These are phyloP conservation scores for Suhomyces coccinellae DNA, from an alignment of 1,139 yeast species.

Conservation along the genomic window DNA sequence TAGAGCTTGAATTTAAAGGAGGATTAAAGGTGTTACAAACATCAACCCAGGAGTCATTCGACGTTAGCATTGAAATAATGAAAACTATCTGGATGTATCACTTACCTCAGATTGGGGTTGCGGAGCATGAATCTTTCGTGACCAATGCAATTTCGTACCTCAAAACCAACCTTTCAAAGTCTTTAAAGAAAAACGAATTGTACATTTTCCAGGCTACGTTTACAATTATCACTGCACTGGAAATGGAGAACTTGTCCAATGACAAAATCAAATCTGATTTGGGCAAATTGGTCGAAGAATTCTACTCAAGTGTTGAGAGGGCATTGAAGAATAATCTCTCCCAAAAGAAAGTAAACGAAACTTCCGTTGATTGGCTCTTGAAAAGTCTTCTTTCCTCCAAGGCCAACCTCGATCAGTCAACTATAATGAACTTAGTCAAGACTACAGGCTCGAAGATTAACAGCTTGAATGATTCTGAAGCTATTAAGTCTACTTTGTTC, in stretches of 20 bases:
- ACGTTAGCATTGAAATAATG: conserved; percentile 21
- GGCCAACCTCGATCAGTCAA: conserved; percentile 8
- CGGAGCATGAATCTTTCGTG: conserved; percentile 19
- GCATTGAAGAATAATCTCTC: not conserved
- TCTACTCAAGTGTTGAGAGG: conserved; percentile 1
- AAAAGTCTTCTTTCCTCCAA: conserved; percentile 3
- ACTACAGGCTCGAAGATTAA: conserved; percentile 3
- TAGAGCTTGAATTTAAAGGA: conserved; percentile 44
- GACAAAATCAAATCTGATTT: not conserved
- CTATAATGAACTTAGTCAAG: conserved; percentile 9
- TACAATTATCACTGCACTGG: conserved; percentile 13
- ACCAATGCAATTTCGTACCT: conserved; percentile 15
- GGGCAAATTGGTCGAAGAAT: not conserved
- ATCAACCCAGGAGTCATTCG: conserved; percentile 16
- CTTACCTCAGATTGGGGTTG: conserved; percentile 24
- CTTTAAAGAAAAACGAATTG: not conserved
- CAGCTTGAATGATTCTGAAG: not conserved
- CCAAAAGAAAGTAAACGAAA: not conserved
- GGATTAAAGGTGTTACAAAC: conserved; percentile 24
- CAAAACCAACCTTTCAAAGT: conserved; percentile 4
- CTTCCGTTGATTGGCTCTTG: conserved; percentile 1
- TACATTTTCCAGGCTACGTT: conserved; percentile 12
- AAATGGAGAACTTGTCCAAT: not conserved
- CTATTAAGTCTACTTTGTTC: conserved; percentile 6
- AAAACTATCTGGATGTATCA: conserved; percentile 33